Conservation (phyloP, 345 rosid species). For the Sisymbrium irio region DNA sequence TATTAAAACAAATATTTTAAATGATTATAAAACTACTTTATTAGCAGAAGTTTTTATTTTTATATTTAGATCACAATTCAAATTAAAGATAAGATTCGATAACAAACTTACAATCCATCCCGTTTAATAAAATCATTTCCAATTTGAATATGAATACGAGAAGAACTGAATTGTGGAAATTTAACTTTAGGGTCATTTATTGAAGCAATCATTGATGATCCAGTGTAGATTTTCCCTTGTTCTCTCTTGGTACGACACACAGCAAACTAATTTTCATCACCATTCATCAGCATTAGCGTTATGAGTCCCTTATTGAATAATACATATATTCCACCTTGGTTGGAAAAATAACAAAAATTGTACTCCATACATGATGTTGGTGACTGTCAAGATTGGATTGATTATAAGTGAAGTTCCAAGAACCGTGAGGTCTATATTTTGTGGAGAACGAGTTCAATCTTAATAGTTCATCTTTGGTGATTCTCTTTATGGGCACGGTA, state of each 20-base stretch:
- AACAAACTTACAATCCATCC: background rate
- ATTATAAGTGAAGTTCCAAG: constrained; percentile 9
- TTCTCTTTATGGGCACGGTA: background rate
- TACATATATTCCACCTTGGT: background rate
- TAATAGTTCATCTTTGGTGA: background rate
- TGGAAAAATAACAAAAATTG: background rate
- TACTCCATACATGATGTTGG: background rate
- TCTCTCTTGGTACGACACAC: background rate
- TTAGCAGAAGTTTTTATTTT: too few species aligned
- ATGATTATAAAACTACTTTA: too few species aligned
- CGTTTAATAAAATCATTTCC: background rate
- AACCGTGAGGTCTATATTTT: background rate
- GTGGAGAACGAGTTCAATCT: background rate
- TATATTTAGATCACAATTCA: background rate
- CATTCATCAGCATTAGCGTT: too few species aligned
- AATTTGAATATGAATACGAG: background rate
- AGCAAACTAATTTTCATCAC: background rate
- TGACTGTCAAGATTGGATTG: background rate
- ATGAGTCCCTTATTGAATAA: background rate
- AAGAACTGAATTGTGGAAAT: background rate
- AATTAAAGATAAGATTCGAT: background rate
- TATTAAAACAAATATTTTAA: too few species aligned
- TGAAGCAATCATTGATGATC: background rate
- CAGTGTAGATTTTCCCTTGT: background rate
- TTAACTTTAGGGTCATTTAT: background rate